These are phyloP conservation scores for Phaffomyces opuntiae DNA, from an alignment of 805 yeast species.

Conservation along the genomic window DNA sequence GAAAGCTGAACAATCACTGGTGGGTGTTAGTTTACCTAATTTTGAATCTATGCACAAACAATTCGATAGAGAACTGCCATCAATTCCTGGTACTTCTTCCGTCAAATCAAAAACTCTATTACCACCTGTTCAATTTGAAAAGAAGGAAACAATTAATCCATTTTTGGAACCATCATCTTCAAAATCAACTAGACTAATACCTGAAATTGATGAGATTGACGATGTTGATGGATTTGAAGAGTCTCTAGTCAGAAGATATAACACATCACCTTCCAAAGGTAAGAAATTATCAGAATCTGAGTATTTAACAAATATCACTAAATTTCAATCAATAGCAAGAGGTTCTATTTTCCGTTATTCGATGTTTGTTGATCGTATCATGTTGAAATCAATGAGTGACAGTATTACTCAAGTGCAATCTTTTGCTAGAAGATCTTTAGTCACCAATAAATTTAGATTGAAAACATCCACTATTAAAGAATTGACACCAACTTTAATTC, in stretches of 20 bases:
- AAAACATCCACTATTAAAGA: constrained; percentile 22
- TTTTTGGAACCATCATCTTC: neutral
- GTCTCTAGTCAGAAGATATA: constrained; percentile 10
- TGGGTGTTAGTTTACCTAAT: constrained; percentile 71
- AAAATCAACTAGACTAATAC: neutral
- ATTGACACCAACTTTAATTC: constrained; percentile 19
- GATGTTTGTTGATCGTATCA: constrained; percentile 54
- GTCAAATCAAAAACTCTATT: neutral
- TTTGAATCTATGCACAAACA: constrained; percentile 50
- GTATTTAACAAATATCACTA: constrained; percentile 29
- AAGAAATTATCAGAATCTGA: constrained; percentile 16
- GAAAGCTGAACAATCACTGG: constrained; percentile 55
- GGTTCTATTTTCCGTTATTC: constrained; percentile 63
- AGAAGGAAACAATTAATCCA: neutral
- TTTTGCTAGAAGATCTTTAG: constrained; percentile 41
- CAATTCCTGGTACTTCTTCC: neutral
- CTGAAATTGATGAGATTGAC: neutral
- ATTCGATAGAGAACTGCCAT: constrained; percentile 24
- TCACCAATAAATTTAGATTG: constrained; percentile 19
- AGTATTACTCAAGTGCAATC: constrained; percentile 45
- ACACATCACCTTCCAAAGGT: constrained; percentile 17
- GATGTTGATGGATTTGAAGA: constrained; percentile 4
- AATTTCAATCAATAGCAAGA: constrained; percentile 62
- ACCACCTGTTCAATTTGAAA: neutral
- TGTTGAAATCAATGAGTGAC: constrained; percentile 50